A percentile compares a stretch with the other conserved stretches of the same genome.
These are phyloP conservation scores for Rhododendron henanense DNA, from an alignment of 148 eudicot species.

Conservation along the genomic window DNA sequence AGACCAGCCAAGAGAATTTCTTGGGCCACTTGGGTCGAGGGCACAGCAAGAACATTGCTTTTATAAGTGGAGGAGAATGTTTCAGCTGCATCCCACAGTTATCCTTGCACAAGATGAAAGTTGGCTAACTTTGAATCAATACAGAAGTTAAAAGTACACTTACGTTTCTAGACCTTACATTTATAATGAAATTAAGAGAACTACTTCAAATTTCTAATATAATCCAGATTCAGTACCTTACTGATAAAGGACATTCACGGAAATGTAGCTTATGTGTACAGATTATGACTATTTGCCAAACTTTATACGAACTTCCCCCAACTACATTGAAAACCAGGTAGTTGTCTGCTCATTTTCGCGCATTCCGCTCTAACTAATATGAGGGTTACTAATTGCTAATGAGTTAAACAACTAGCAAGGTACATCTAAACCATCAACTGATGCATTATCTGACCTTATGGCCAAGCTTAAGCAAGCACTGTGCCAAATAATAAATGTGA, in stretches of 20 bases:
- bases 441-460: slow-evolving; percentile 64
- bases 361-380: not conserved
- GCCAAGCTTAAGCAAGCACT: slow-evolving; percentile 85
- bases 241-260: not conserved
- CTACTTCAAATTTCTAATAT: not conserved
- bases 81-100: not conserved
- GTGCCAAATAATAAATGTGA: slow-evolving; percentile 91
- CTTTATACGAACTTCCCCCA: not conserved
- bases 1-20: not conserved
- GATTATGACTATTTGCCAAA: not conserved
- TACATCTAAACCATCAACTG: not conserved
- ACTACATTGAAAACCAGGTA: not conserved
- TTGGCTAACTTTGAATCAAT: not conserved
- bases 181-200: not conserved
- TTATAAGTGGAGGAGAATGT: not conserved
- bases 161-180: not conserved
- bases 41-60: not conserved
- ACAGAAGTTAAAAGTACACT: not conserved
- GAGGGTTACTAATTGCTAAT: not conserved
- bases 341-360: not conserved
- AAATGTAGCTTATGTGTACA: not conserved
- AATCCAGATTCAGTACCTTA: not conserved
- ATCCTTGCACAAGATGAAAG: not conserved
- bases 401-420: not conserved
- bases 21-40: not conserved